These are phyloP conservation scores for Dichomitus squalens DNA, from an alignment of 1,284 basidiomycete species.

Conservation along the genomic window DNA sequence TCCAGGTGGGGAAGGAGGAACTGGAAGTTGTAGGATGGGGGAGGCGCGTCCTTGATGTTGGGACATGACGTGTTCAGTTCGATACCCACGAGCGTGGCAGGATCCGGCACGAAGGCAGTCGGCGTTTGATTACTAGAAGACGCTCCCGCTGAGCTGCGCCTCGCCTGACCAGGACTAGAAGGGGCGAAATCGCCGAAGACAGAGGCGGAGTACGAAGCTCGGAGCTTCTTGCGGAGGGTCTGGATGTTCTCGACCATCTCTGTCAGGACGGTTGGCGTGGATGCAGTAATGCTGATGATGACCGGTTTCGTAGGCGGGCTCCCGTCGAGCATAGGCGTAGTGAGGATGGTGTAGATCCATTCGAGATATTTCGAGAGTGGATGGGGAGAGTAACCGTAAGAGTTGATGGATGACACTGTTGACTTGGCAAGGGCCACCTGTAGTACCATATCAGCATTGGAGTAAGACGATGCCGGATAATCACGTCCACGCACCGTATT, in stretches of 20 bases:
- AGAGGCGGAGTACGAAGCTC: constrained; percentile 23
- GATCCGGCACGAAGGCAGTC: constrained; percentile 13
- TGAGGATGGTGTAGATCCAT: constrained; percentile 61
- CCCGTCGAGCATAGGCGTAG: constrained; percentile 25
- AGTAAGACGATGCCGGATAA: too few species aligned
- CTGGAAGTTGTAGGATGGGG: constrained; percentile 62
- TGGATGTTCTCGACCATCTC: constrained; percentile 63
- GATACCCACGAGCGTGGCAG: constrained; percentile 44
- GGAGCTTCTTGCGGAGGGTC: constrained; percentile 49
- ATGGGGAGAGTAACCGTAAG: constrained; percentile 81
- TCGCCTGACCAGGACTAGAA: constrained; percentile 10
- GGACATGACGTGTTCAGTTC: constrained; percentile 84
- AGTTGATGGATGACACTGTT: constrained; percentile 64
- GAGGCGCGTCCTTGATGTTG: constrained; percentile 66
- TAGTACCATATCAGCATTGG: neutral
- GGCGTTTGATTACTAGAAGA: constrained; percentile 4
- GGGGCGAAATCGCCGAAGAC: constrained; percentile 17
- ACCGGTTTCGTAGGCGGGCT: constrained; percentile 56
- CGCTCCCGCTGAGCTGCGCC: constrained; percentile 8
- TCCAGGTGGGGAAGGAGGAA: constrained; percentile 50
- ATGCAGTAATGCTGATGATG: constrained; percentile 75
- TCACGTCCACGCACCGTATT: constrained; percentile 51
- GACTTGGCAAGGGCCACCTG: constrained; percentile 62
- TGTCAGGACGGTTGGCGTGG: constrained; percentile 49
- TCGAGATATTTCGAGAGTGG: constrained; percentile 62